Base-by-base conservation (phyloP, 2,329 filamentous ascomycete species). In the Calonectria crousiana region DNA sequence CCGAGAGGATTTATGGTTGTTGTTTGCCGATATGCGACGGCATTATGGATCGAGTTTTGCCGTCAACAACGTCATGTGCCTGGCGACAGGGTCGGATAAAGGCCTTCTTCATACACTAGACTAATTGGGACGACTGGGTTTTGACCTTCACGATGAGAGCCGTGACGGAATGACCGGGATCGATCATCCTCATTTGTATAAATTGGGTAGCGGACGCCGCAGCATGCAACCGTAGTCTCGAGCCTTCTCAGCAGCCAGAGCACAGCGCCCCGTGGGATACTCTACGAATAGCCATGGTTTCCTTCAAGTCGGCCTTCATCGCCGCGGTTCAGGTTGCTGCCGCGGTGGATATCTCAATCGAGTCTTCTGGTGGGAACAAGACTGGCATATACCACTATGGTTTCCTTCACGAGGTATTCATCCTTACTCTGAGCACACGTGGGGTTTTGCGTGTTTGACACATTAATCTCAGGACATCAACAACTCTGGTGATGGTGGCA, bases 401-500 rank as follows among this genome's bases (percentile, higher is more conserved):
- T 0, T 86, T 88, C 74, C 80, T 88, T 4, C 86, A 88, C 65
- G 86, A 88, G 81, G 86, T 87, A 72, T 49, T 80, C 58, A 2
- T 26, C 9, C 5, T 3, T 23, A 9, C n/a, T 11, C 4, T 16
- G 8, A 6, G 9, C 9, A 13, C 14, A 10, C 1, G 13, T 18
- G 0, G 0, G 1, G 9, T 36, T 20, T 23, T 9, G 9, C 26
- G 32, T 2, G 10, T 47, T 69, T 76, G 18, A 47, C 9, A n/a
- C 20, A 13, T 6, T 4, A 2, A 0, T 4, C 4, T 26, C 18
- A 91, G 89, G 90, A 92, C 69, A 93, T 93, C 82, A 92, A 92
- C 82, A 91, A 93, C 82, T 92, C 91, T 2, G 93, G 93, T 3
- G 93, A 95, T 80, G 93, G 93, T 28, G 93, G 93, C 6, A 90